Evolutionary conservation across 495 filamentous ascomycete species (phyloP).

Genomic region (Neurospora sp.): DNA sequence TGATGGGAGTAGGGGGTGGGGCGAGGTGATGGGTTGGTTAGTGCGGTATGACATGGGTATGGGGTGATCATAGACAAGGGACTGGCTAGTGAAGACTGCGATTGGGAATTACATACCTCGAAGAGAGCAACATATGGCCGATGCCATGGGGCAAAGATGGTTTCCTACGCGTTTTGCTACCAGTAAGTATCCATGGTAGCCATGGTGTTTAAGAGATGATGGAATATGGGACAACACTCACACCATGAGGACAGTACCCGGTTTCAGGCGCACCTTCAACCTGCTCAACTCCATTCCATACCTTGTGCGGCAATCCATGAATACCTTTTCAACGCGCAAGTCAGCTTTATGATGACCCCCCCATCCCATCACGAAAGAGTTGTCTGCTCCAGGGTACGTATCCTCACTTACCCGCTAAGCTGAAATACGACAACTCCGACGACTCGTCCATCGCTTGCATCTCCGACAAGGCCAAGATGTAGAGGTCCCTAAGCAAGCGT

Average conservation of each 20-base stretch:
- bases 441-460: constrained; percentile 30
- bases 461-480: constrained; percentile 33
- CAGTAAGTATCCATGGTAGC: not conserved
- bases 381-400: not conserved
- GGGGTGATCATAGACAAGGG: not conserved
- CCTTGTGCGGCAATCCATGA: constrained; percentile 38
- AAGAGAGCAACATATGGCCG: constrained; percentile 31
- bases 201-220: not conserved
- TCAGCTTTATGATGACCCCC: not conserved
- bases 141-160: constrained; percentile 33
- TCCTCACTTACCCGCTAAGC: constrained; percentile 33
- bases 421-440: constrained; percentile 37
- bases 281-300: constrained; percentile 36
- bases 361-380: not conserved
- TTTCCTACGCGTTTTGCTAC: constrained; percentile 18
- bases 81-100: not conserved
- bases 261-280: constrained; percentile 20
- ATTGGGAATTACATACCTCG: constrained; percentile 19
- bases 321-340: constrained; percentile 32
- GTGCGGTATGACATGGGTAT: not conserved
- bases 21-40: not conserved
- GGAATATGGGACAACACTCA: constrained; percentile 10
- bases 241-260: constrained; percentile 42
- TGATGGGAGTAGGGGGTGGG: not conserved
- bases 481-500: constrained; percentile 28